Evolutionary conservation across 2,329 filamentous ascomycete genomes (phyloP), one percentile per base, ranked within the genome.

Genomic region (Emergomyces orientalis): DNA sequence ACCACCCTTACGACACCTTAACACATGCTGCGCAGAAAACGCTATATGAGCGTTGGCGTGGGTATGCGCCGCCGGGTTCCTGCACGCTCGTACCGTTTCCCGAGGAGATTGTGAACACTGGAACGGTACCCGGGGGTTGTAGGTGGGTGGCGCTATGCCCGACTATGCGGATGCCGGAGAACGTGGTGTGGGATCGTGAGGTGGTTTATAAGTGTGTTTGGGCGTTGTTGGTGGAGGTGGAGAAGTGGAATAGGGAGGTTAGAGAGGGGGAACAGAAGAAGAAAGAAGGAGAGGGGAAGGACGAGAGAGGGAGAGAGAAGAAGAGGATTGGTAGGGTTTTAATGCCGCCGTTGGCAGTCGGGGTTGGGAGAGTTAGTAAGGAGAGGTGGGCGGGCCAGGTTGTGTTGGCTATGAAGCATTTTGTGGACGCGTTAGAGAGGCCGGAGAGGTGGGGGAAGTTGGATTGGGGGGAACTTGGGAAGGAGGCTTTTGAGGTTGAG

Each of bases 121-220:
- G 74, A 17, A 67, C 66, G 17, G 80, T 81, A 58, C 63, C 67
- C 0, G 80, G 77, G 72, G 76, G 74, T 0, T 79, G 77, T 17
- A 71, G 68, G 1, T 79, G 76, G 63, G 64, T 84, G 1, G 80
- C 78, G 4, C 70, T 84, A 1, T 83, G 81, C 68, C 82, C 82
- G 30, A 84, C 81, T 0, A 84, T 84, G 82, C 73, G 80, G 22
- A 69, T 75, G 39, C 81, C 81, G 0, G 65, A 71, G 4, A 65
- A 73, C 27, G 79, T 77, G 11, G 65, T 55, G 6, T 84, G 82
- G 81, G 78, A 84, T 67, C 72, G 76, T 2, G 82, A 84, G 68
- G 73, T 84, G 9, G 77, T 84, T 2, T 84, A 82, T 65, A 79
- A 83, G 68, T 81, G 80, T 70, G 68, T 82, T 0, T 84, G 81